Evolutionary conservation across 1,284 basidiomycete genomes (phyloP), one percentile per base, ranked within the genome.

Genomic region (Flammula alnicola): DNA sequence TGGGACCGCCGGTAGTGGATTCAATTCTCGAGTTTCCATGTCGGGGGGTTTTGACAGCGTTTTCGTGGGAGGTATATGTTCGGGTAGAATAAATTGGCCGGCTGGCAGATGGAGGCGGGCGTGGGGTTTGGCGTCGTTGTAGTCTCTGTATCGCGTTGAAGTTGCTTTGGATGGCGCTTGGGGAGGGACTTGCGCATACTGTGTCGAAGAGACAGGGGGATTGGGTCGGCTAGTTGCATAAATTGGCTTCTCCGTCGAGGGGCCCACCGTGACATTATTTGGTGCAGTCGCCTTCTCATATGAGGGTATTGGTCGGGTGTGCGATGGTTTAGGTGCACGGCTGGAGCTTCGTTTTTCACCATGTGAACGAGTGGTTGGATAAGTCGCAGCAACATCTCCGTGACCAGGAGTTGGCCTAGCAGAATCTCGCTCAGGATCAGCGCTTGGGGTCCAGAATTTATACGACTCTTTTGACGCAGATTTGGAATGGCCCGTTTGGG

Each of bases 401-500:
- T 52, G 56, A 45, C 17, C 45, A 44, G 48, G 37, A 38, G 38
- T 44, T 22, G 57, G 47, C 49, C 56, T 61, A 42, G 60, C 36
- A 44, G 52, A 47, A 42, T 52, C 54, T 51, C 55, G 55, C 37
- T 65, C 58, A 37, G 55, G 30, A 56, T 61, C 54, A 47, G 44
- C 42, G 38, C 47, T 54, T 20, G 69, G 65, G 51, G 65, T 57
- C 68, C 69, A 72, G 49, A 70, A 59, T 57, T 68, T 70, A 57
- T 67, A 67, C 29, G 65, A 54, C 50, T 71, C 70, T 61, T 66
- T 68, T 53, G 68, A 59, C 55, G 66, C 60, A 60, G 68, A 63
- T 65, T 70, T 73, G 51, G 63, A 67, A 51, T 67, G 61, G 65
- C 69, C 69, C 52, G 72, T 60, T 54, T 71, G 72, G 63, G 63